Base-by-base conservation (phyloP, 2,329 filamentous ascomycete genomes). In the Fusarium temperatum region DNA sequence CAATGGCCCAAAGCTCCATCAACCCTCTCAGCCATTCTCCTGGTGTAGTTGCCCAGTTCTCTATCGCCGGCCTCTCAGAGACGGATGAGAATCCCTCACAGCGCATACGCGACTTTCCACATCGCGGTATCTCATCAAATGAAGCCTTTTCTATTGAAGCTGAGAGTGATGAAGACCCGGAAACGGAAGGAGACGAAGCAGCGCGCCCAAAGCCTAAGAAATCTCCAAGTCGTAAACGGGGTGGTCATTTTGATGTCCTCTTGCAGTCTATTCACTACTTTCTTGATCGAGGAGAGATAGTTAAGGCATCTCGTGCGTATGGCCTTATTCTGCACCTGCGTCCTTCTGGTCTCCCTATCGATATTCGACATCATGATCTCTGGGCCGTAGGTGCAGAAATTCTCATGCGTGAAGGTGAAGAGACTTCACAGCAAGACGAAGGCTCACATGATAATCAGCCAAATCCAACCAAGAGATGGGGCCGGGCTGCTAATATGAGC, bases 301-400 rank as follows among this genome's bases (percentile, higher is more conserved):
- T 86, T 5, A 91, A 93, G 45, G 95, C 95, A 1, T 89, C 89
- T 56, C 87, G 93, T 68, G 93, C 93, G 1, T 96, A 94, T 87
- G 92, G 90, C 3, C 83, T 97, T 73, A 86, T 98, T 38, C 80
- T 95, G 53, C 89, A 92, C 55, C 87, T 90, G 53, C 78, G 80
- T 15, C 79, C 80, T 4, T 56, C 70, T 20, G 77, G 79, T 35
- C 62, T 82, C 54, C 83, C 84, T 12, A 85, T 95, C 26, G 94
- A 98, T 79, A 81, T 96, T 54, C 89, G 94, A 44, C 85, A 85
- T 26, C 87, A 91, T 77, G 88, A 90, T 41, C 88, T 93, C 73
- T 98, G 95, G 96, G 92, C 92, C 20, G 88, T 98, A 50, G 95
- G 94, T 2, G 94, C 94, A 5, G 95, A 98, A 82, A 89, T 98